phyloP scores from a whole-genome alignment of 805 yeast genomes.

The Teunomyces panamensis region DNA sequence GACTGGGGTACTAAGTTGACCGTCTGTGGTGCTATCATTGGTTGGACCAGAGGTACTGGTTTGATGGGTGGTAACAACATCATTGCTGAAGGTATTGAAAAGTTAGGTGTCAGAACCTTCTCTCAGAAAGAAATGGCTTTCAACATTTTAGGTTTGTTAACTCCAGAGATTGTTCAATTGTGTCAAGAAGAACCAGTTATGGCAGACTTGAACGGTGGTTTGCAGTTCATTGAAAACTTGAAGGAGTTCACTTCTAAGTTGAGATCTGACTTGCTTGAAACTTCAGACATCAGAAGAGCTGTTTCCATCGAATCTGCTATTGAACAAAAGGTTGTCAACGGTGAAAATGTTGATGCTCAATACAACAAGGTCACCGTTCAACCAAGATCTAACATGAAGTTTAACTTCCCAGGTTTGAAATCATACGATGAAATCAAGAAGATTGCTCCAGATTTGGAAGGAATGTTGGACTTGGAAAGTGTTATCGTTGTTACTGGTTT shows the following conservation, averaged over 20 bases:
- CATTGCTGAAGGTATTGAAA: slow-evolving; percentile 96
- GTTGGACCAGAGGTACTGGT: slow-evolving; percentile 99
- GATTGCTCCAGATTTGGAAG: slow-evolving; percentile 73
- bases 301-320: slow-evolving; percentile 90
- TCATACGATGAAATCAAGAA: slow-evolving; percentile 69
- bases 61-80: slow-evolving; percentile 96
- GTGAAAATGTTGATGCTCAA: slow-evolving; percentile 84
- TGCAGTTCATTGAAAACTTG: slow-evolving; percentile 88
- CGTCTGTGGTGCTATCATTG: slow-evolving; percentile 96
- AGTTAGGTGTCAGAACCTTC: slow-evolving; percentile 94
- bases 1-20: slow-evolving; percentile 94
- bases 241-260: slow-evolving; percentile 80
- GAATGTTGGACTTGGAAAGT: slow-evolving; percentile 86
- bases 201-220: slow-evolving; percentile 99
- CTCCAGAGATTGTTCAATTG: slow-evolving; percentile 76
- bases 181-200: slow-evolving; percentile 93
- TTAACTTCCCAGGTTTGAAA: slow-evolving; percentile 88
- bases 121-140: slow-evolving; percentile 99
- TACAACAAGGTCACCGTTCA: slow-evolving; percentile 72
- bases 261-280: slow-evolving; percentile 73
- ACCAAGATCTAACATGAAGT: slow-evolving; percentile 94
- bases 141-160: slow-evolving; percentile 90
- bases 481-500: slow-evolving; percentile 97
- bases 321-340: slow-evolving; percentile 82
- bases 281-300: slow-evolving; percentile 91